A percentile compares a stretch with the other conserved stretches of the same genome.
Evolutionary conservation across 345 rosid genomes (phyloP).

Genomic region (Streptanthus diversifolius): DNA sequence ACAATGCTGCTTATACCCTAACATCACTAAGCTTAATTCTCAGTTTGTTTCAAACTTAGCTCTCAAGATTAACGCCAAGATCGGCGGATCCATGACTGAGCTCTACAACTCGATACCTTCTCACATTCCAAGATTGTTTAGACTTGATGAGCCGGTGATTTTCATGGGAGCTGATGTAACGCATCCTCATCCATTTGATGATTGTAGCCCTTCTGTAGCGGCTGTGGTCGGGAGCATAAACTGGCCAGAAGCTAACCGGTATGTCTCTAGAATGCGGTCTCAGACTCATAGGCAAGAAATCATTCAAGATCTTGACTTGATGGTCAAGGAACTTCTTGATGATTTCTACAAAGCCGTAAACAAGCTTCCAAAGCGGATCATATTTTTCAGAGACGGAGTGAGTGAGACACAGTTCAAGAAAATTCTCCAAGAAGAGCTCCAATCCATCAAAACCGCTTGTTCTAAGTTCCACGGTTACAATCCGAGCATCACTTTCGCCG

Average conservation of each 20-base stretch:
- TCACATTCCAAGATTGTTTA: constrained; percentile 76
- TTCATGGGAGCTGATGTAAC: constrained; percentile 99
- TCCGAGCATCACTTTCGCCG: constrained; percentile 76
- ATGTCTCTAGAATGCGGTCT: constrained; percentile 87
- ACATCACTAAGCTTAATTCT: constrained; percentile 73
- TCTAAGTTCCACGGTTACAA: constrained; percentile 52
- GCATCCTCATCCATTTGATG: constrained; percentile 95
- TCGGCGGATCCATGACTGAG: constrained; percentile 88
- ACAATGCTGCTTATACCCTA: constrained; percentile 86
- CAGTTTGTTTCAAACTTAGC: constrained; percentile 91
- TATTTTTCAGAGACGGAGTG: constrained; percentile 93
- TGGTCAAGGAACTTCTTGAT: constrained; percentile 80
- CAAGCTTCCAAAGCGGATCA: constrained; percentile 73
- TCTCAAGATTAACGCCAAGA: constrained; percentile 93
- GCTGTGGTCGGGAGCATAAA: constrained; percentile 99
- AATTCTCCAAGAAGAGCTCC: constrained; percentile 71
- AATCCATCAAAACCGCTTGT: constrained; percentile 65
- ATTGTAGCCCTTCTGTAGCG: constrained; percentile 88
- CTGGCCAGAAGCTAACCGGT: constrained; percentile 97
- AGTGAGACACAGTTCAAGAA: constrained; percentile 90
- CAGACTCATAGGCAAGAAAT: constrained; percentile 95
- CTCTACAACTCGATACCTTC: constrained; percentile 72
- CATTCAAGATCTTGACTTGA: constrained; percentile 74
- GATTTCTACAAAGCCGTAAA: constrained; percentile 62
- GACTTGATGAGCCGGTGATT: constrained; percentile 71